Evolutionary conservation across 805 yeast genomes (phyloP), one percentile per base, ranked within the genome.

Genomic region (Saccharomycopsis schoenii): DNA sequence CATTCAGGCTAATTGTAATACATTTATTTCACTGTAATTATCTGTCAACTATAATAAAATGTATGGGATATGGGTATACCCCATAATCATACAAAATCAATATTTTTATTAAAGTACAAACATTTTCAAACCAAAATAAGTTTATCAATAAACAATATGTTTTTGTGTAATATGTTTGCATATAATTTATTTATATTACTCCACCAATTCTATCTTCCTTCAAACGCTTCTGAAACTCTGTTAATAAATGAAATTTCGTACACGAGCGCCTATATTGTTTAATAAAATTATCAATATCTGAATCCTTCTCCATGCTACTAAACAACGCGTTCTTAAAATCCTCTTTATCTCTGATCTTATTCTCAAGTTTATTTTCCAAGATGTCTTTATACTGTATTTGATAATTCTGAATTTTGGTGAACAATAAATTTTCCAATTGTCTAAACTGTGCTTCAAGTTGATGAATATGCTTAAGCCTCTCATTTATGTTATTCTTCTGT

Each of bases 361-460:
- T 29, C 14, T 11, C 39, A 12, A 62, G 50, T 40, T 60, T 60
- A 10, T 19, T 47, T 14, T 34, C n/a, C 11, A 62, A 52, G 2
- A 62, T 55, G 39, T 60, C 65, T 39, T 60, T 62, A 43, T 60
- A 57, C 12, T 60, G 56, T 8, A 62, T 19, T 39, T 62, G 65
- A n/a, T 37, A 39, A 4, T 40, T 40, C 36, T 24, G 29, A 14
- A 62, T 29, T 37, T 29, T 36, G 25, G 58, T 59, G 25, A 60
- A 62, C 55, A 58, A 43, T 36, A 55, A 25, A 14, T 36, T 36
- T 36, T 62, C 63, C 37, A 55, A 55, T 21, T 34, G 25, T 14
- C 60, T 19, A 41, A 29, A 62, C 29, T 58, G 25, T 11, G 15
- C 15, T 40, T 60, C 63, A 9, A 60, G 42, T 40, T 55, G 50